Evolutionary conservation across 2,329 filamentous ascomycete species (phyloP).

Genomic region (Diaporthe sp.): DNA sequence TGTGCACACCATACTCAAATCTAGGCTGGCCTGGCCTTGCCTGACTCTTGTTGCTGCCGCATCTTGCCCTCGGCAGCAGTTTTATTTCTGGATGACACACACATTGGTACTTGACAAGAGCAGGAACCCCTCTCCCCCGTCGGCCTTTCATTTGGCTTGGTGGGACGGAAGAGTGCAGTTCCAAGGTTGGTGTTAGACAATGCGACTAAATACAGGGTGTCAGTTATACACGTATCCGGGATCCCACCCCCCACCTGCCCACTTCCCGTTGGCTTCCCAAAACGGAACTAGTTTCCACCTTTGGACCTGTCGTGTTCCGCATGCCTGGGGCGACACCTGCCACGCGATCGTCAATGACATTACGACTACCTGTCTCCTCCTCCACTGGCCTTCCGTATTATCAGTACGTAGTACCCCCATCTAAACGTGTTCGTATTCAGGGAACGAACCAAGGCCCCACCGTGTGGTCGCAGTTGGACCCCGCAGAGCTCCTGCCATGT

Average conservation of each 20-base stretch:
- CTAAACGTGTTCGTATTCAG: not conserved
- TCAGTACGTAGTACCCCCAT: not conserved
- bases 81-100: not conserved
- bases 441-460: constrained; percentile 3
- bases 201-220: not conserved
- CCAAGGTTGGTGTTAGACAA: not conserved
- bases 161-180: not conserved
- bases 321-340: not conserved
- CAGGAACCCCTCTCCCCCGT: not conserved
- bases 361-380: not conserved
- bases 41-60: not conserved
- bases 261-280: constrained; percentile 9
- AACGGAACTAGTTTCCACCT: not conserved
- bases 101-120: not conserved
- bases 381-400: not conserved
- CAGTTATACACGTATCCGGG: not conserved
- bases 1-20: not conserved
- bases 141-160: too few relatives aligned
- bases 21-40: not conserved
- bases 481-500: not conserved
- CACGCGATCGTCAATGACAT: not conserved
- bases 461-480: not conserved
- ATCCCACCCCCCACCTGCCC: constrained; percentile 14
- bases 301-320: not conserved
- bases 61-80: not conserved